Conservation (phyloP, 495 filamentous ascomycete genomes). For the Neurospora terricola region DNA sequence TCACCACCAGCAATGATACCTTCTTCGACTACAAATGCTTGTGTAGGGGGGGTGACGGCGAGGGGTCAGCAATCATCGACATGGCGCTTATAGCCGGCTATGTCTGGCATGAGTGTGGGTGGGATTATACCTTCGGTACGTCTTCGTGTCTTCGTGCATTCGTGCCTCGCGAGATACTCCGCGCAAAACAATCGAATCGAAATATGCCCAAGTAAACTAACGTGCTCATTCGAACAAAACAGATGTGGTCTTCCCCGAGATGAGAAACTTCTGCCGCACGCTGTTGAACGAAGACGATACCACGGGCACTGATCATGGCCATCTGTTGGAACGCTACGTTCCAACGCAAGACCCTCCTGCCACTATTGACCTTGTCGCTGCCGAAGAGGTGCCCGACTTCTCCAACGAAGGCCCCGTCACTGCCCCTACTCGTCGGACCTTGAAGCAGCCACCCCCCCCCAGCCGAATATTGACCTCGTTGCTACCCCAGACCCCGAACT, state of each 20-base stretch:
- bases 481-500: neutral
- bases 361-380: no score
- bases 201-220: neutral
- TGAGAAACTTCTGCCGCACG: neutral
- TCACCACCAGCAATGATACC: neutral
- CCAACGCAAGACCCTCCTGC: no score
- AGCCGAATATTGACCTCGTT: neutral
- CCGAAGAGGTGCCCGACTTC: no score
- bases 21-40: neutral
- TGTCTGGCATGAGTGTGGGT: neutral
- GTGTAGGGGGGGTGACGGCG: neutral
- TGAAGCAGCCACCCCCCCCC: neutral
- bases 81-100: neutral
- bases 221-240: neutral
- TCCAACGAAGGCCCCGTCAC: neutral
- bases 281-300: neutral
- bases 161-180: neutral
- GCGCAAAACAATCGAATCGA: neutral
- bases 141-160: neutral
- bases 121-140: neutral
- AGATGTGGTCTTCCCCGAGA: neutral
- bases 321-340: no score
- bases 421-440: neutral
- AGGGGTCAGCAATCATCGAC: neutral
- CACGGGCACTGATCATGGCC: no score